A percentile compares a stretch with the other conserved stretches of the same genome.
Conservation (phyloP, 2,329 filamentous ascomycete genomes). For the Penicillium brevicompactum region DNA sequence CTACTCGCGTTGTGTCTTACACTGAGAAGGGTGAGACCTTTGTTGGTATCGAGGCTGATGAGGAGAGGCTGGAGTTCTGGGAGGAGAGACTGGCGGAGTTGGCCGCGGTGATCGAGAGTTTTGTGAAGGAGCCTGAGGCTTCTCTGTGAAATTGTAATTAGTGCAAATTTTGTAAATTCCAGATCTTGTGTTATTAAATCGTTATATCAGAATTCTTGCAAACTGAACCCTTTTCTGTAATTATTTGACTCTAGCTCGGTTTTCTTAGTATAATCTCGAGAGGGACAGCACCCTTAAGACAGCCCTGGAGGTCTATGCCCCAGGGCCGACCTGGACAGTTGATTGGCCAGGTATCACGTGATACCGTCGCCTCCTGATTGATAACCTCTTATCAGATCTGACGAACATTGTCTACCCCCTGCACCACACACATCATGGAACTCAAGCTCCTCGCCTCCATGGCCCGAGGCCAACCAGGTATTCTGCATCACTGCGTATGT, state of each 20-base stretch:
- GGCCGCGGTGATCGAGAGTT: constrained; percentile 4
- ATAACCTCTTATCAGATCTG: constrained; percentile 27
- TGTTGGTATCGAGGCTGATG: constrained; percentile 12
- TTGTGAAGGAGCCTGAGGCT: constrained; percentile 3
- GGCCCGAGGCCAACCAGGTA: constrained; percentile 21
- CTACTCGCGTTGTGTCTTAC: constrained; percentile 6
- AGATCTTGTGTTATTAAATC: background rate
- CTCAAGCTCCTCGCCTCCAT: constrained; percentile 20
- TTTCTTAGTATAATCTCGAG: background rate
- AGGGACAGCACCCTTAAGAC: too few species aligned
- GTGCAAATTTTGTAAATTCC: background rate
- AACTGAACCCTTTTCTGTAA: background rate
- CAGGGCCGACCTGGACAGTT: background rate
- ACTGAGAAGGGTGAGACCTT: constrained; percentile 5
- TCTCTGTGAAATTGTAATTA: background rate
- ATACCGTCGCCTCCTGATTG: constrained; percentile 15
- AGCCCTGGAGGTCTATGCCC: too few species aligned
- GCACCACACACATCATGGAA: constrained; percentile 15
- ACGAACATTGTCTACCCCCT: constrained; percentile 9
- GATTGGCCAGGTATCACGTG: background rate
- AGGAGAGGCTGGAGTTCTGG: constrained; percentile 6
- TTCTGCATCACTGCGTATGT: constrained; percentile 25
- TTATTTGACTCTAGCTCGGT: too few species aligned
- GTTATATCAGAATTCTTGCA: background rate
- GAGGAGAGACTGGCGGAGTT: constrained; percentile 5